Evolutionary conservation across 106 monocot genomes (phyloP).

Genomic region (Agapanthus africanus): DNA sequence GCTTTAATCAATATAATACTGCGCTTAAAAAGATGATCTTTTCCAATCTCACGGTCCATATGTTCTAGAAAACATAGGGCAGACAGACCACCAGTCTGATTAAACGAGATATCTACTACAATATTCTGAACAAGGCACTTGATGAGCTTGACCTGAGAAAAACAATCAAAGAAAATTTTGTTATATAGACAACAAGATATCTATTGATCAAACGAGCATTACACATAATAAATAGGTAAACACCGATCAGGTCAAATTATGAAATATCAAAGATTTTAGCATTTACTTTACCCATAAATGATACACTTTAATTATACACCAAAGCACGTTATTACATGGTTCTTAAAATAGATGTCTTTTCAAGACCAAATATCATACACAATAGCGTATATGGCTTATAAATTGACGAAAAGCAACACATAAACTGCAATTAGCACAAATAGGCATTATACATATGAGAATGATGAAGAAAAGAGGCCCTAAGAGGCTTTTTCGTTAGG

Average conservation of each 20-base stretch:
- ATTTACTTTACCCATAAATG: neutral
- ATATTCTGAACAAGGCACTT: constrained; percentile 79
- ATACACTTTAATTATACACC: neutral
- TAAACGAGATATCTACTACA: constrained; percentile 78
- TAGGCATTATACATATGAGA: no score
- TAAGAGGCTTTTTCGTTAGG: no score
- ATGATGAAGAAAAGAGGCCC: no score
- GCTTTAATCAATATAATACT: constrained; percentile 93
- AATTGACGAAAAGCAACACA: neutral
- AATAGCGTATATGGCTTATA: neutral
- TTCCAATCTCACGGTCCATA: constrained; percentile 67
- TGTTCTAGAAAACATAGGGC: constrained; percentile 68
- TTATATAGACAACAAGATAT: neutral
- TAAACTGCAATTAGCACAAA: neutral
- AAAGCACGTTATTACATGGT: neutral
- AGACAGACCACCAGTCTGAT: constrained; percentile 66
- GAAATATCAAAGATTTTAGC: neutral
- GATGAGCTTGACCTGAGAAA: constrained; percentile 64
- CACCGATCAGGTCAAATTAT: neutral
- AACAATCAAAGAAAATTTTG: neutral
- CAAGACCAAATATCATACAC: neutral
- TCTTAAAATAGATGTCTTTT: neutral
- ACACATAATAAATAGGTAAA: neutral
- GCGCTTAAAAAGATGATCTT: constrained; percentile 75
- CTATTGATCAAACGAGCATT: neutral